phyloP scores from a whole-genome alignment of 805 yeast species.

The Pichia ethanolica region DNA sequence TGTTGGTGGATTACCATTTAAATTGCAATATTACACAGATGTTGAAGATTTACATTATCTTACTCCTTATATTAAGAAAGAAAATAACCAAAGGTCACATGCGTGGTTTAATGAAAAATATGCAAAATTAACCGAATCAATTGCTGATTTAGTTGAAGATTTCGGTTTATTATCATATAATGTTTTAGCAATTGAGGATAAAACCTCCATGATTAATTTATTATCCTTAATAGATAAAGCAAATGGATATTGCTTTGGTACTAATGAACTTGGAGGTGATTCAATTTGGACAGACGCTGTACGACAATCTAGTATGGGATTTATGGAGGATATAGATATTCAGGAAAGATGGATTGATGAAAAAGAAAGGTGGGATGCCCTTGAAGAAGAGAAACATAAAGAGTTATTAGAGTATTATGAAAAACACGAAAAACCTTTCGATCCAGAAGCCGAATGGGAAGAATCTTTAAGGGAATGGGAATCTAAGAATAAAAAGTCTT shows the following conservation, averaged over 20 bases:
- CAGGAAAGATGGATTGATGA: conserved; percentile 95
- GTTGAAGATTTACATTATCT: conserved; percentile 76
- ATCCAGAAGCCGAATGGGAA: conserved; percentile 70
- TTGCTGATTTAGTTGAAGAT: conserved; percentile 80
- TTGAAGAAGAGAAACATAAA: conserved; percentile 41
- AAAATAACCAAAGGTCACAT: conserved; percentile 58
- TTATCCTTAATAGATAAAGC: conserved; percentile 80
- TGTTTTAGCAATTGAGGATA: conserved; percentile 86
- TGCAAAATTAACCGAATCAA: conserved; percentile 61
- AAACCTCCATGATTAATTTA: conserved; percentile 80
- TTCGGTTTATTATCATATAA: conserved; percentile 83
- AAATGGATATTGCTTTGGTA: conserved; percentile 87
- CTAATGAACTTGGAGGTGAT: conserved; percentile 95
- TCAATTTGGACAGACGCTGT: conserved; percentile 96
- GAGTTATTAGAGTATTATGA: conserved; percentile 28
- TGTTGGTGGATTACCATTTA: conserved; percentile 73
- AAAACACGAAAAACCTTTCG: conserved; percentile 36
- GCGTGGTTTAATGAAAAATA: conserved; percentile 38
- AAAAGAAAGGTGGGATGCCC: conserved; percentile 68
- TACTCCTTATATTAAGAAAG: conserved; percentile 61
- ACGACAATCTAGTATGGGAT: conserved; percentile 56
- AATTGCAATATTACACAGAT: conserved; percentile 81
- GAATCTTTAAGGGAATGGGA: conserved; percentile 55
- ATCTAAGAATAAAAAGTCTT: conserved; percentile 13
- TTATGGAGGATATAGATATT: conserved; percentile 54